A percentile compares a stretch with the other conserved stretches of the same genome.
Conservation (phyloP, 345 rosid genomes). For the Eucalyptus guilfoylei region DNA sequence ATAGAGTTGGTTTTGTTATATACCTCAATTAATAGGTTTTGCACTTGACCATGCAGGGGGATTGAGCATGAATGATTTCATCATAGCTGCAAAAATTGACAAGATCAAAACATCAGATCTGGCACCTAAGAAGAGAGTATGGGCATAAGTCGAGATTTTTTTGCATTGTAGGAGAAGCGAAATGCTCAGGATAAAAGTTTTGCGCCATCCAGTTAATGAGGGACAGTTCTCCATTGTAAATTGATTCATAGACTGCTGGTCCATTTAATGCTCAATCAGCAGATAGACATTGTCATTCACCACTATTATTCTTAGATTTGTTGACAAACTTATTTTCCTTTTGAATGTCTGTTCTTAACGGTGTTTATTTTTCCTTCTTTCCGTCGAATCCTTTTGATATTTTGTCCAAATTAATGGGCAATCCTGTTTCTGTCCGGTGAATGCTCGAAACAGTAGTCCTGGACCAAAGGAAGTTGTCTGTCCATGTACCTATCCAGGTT, state of each 20-base stretch:
- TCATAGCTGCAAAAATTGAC: slow-evolving; percentile 83
- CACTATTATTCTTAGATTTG: neutral
- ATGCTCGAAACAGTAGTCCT: neutral
- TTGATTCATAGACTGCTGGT: neutral
- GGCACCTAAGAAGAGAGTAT: slow-evolving; percentile 56
- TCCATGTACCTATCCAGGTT: neutral
- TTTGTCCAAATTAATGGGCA: neutral
- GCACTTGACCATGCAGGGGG: slow-evolving; percentile 44
- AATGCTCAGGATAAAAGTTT: neutral
- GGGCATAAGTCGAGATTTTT: slow-evolving; percentile 39
- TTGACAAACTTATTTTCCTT: neutral
- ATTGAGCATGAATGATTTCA: slow-evolving; percentile 82
- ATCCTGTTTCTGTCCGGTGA: neutral
- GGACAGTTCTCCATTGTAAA: neutral
- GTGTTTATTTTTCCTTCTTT: neutral
- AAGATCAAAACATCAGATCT: slow-evolving; percentile 83
- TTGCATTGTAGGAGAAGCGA: neutral
- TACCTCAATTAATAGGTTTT: neutral
- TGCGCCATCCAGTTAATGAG: neutral
- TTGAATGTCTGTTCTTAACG: neutral
- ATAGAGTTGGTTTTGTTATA: neutral
- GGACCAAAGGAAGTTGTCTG: neutral
- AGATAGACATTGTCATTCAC: neutral
- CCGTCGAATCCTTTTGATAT: neutral
- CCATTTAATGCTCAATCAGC: neutral